Evolutionary conservation across 208 protist species (phyloP), one percentile per base, ranked within the genome.

Genomic region (Trypanosoma melophagium): DNA sequence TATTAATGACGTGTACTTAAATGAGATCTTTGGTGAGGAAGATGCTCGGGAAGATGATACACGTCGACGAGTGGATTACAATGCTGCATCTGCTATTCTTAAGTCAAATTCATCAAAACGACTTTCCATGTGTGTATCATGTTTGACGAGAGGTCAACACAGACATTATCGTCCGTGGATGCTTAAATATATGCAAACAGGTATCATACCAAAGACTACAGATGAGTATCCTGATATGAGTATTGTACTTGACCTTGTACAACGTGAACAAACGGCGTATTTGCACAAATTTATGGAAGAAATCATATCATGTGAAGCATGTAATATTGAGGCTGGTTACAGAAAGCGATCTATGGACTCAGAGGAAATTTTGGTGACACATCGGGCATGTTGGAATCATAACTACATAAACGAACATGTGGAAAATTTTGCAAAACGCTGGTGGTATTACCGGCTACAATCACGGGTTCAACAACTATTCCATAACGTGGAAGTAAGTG

Each of bases 81-180:
- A 67, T n/a, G 60, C 61, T 31, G 69, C 68, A 7, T 60, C 60
- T 14, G 65, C 58, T 45, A 45, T 66, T 17, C 52, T 80, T 4
- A 62, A 63, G 24, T 51, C 55, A 19, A 65, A 65, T 25, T 62
- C 74, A 14, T 71, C 69, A n/a, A 55, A 64, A 12, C 50, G 71
- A 21, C 71, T 78, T 19, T 72, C 69, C 17, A 78, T 72, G 24
- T 89, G 83, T 66, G 69, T 73, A 59, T 87, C 87, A 21, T 89
- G 79, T 52, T 61, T 93, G 2, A 90, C 87, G 21, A 60, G 54
- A 16, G 87, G 87, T 9, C 87, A 93, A 75, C 83, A 90, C 50
- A 74, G 41, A 31, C 81, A 80, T 41, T 93, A 90, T 63, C 75
- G 67, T 17, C 51, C 69, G 1, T 54, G 79, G 35, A 60, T 93